Percentiles rank a stretch among this genome's conserved stretches.
Conservation (phyloP, 257 asterid species). For the Catharanthus roseus region DNA sequence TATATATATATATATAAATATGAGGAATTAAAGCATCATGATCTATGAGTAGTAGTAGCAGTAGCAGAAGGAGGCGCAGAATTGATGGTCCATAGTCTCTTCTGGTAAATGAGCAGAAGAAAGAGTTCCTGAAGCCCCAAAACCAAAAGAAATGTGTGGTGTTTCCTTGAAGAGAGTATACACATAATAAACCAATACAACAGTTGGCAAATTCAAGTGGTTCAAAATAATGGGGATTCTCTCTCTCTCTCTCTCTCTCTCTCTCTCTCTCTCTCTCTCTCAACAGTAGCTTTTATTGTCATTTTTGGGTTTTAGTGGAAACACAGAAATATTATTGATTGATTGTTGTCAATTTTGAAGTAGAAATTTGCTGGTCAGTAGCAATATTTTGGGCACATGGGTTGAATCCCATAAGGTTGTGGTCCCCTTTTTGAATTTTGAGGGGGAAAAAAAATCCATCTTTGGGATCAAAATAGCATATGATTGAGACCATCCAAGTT, state of each 20-base stretch:
- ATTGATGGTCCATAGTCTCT: constrained; percentile 3
- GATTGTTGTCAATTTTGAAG: constrained; percentile 15
- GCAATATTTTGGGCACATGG: constrained; percentile 32
- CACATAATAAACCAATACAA: constrained; percentile 7
- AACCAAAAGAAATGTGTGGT: constrained; percentile 10
- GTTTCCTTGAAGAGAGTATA: constrained; percentile 9
- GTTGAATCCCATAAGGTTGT: constrained; percentile 25
- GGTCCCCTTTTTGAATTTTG: constrained; percentile 24
- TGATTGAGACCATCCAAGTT: constrained; percentile 17
- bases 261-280: too few species aligned
- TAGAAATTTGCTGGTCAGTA: constrained; percentile 20
- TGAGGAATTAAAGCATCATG: background rate
- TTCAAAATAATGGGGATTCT: too few species aligned
- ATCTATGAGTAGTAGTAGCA: background rate
- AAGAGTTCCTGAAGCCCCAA: constrained; percentile 2
- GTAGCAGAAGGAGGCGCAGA: background rate
- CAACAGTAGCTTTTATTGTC: constrained; percentile 10
- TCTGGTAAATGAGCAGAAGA: background rate
- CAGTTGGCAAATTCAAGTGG: constrained; percentile 26
- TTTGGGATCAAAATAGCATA: constrained; percentile 11
- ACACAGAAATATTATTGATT: constrained; percentile 13
- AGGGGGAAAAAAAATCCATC: constrained; percentile 4
- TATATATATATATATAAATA: too few species aligned
- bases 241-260: too few species aligned
- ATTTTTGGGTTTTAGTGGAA: constrained; percentile 12